phyloP scores from a whole-genome alignment of 2,329 filamentous ascomycete species.

The Colletotrichum sp. region DNA sequence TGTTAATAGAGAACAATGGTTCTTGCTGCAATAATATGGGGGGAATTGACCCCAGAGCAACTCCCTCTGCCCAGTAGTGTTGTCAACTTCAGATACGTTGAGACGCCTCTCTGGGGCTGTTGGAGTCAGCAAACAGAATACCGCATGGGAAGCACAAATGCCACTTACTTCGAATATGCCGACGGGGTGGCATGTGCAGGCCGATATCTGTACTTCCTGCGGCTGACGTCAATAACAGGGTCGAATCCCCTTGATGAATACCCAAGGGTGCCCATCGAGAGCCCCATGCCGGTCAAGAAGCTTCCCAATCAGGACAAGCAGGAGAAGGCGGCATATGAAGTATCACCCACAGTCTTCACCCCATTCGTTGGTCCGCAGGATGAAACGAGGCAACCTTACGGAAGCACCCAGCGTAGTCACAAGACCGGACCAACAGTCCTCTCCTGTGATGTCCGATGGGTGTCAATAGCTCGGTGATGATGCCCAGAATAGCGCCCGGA shows the following conservation, averaged over 20 bases:
- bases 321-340: conserved; percentile 20
- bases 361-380: conserved; percentile 11
- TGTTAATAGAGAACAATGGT: background rate
- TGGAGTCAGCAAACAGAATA: background rate
- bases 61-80: background rate
- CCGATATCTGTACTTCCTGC: background rate
- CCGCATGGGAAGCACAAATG: background rate
- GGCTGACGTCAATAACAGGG: conserved; percentile 12
- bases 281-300: background rate
- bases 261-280: background rate
- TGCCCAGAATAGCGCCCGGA: background rate
- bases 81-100: background rate
- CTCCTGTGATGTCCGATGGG: background rate
- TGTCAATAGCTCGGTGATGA: background rate
- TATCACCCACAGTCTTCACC: conserved; percentile 8
- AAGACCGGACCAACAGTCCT: background rate
- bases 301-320: conserved; percentile 10
- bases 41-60: background rate
- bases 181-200: background rate
- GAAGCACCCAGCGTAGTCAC: background rate
- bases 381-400: conserved; percentile 19
- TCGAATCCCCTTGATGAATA: background rate
- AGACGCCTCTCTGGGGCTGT: background rate
- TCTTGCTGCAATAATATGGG: background rate
- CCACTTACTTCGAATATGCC: background rate